A percentile compares a stretch with the other conserved stretches of the same genome.
Evolutionary conservation across 768 basidiomycete genomes (phyloP).

Genomic region (Auricularia sp.): DNA sequence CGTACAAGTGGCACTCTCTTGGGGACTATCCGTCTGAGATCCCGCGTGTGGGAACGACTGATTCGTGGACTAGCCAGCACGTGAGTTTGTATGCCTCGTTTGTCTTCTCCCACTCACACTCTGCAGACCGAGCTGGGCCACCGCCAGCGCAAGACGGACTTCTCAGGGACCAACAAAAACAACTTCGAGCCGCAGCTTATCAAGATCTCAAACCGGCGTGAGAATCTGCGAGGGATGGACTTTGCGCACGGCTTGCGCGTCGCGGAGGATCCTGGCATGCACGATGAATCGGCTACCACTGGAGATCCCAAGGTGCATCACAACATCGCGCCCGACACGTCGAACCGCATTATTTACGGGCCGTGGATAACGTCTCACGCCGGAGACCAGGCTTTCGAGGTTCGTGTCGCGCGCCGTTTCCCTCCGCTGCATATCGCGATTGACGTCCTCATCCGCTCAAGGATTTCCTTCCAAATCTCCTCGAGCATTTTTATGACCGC

Average conservation of each 20-base stretch:
- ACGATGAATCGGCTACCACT: background rate
- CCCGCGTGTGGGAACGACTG: conserved; percentile 22
- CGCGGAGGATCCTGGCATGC: background rate
- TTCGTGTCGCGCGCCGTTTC: background rate
- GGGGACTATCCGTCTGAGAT: conserved; percentile 24
- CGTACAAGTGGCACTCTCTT: conserved; percentile 26
- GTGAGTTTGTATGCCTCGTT: background rate
- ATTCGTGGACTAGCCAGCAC: conserved; percentile 9
- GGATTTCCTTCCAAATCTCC: conserved; percentile 13
- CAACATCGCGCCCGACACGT: background rate
- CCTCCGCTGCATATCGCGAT: background rate
- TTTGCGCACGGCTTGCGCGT: too few relatives aligned
- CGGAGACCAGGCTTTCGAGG: background rate
- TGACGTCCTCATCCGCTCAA: background rate
- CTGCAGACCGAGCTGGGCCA: conserved; percentile 5
- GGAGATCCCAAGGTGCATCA: background rate
- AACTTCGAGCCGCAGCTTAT: background rate
- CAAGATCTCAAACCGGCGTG: background rate
- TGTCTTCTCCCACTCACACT: background rate
- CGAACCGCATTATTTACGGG: background rate
- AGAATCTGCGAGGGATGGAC: background rate
- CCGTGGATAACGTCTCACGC: background rate
- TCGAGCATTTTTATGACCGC: conserved; percentile 15
- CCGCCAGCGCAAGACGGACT: background rate
- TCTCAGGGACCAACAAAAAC: background rate